These are phyloP conservation scores for Colletotrichum noveboracense DNA, from an alignment of 2,329 filamentous ascomycete genomes.

Conservation along the genomic window DNA sequence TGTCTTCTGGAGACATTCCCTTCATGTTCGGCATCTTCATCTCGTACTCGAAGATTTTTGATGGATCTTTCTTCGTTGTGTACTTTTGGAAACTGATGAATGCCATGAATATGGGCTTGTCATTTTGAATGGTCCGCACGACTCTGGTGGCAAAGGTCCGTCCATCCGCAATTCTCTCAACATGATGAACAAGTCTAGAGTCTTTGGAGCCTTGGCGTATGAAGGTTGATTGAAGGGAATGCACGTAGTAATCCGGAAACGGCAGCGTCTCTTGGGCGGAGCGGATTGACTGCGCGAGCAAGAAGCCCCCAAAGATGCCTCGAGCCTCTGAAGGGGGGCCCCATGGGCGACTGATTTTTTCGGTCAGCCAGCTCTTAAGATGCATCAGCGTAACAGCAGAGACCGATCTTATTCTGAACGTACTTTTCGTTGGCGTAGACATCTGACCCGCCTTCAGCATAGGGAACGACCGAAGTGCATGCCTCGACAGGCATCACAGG, in stretches of 20 bases:
- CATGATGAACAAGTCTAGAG: not conserved
- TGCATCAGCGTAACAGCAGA: not conserved
- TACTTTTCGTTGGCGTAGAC: not conserved
- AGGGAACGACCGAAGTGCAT: not conserved
- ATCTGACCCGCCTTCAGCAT: not conserved
- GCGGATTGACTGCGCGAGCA: not conserved
- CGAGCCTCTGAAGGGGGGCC: not conserved
- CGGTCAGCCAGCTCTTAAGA: not conserved
- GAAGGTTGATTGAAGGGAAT: not conserved
- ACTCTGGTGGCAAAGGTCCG: not conserved
- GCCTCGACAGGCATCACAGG: not conserved
- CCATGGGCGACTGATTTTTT: not conserved
- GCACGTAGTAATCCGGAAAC: not conserved
- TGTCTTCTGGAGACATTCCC: not conserved
- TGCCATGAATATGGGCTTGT: not conserved
- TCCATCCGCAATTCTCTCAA: not conserved
- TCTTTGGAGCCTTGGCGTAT: not conserved
- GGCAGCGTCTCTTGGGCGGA: not conserved
- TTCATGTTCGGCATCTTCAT: not conserved
- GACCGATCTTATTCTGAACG: rapidly evolving
- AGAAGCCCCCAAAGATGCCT: not conserved
- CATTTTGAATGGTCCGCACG: not conserved
- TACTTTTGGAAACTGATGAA: not conserved
- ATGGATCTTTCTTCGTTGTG: not conserved
- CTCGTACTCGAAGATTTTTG: not conserved